phyloP scores from a whole-genome alignment of 352 stramenopile species.

The Elongisporangium prolatum region DNA sequence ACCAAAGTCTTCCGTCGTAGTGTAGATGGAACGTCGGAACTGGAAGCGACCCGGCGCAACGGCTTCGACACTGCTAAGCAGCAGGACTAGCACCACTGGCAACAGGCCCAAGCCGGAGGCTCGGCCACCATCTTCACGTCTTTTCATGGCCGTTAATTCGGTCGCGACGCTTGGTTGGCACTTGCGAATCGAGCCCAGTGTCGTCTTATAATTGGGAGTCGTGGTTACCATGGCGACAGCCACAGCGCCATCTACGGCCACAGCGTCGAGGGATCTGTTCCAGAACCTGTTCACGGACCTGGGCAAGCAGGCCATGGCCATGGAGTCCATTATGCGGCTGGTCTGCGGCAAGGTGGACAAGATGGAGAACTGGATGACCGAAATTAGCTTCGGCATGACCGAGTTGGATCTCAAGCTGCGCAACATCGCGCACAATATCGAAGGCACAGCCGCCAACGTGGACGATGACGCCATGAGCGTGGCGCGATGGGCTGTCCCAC shows the following conservation, averaged over 20 bases:
- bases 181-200: too few species aligned
- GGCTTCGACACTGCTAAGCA: neutral
- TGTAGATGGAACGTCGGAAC: conserved; percentile 50
- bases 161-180: too few species aligned
- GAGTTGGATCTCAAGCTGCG: conserved; percentile 70
- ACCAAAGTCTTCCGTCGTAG: conserved; percentile 57
- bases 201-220: too few species aligned
- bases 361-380: conserved; percentile 66
- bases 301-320: conserved; percentile 68
- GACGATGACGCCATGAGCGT: conserved; percentile 31
- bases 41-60: conserved; percentile 41
- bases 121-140: too few species aligned
- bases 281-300: conserved; percentile 68
- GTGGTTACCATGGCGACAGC: neutral
- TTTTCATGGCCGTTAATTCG: too few species aligned
- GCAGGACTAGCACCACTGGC: too few species aligned
- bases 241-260: neutral
- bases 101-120: too few species aligned
- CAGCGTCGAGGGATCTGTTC: conserved; percentile 51
- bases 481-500: conserved; percentile 43
- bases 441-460: conserved; percentile 64
- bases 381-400: conserved; percentile 70
- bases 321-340: conserved; percentile 60
- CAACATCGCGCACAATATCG: conserved; percentile 81
- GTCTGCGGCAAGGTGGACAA: conserved; percentile 75